Conservation (phyloP, 306 rosid species). For the Astragalus glycyphyllos region DNA sequence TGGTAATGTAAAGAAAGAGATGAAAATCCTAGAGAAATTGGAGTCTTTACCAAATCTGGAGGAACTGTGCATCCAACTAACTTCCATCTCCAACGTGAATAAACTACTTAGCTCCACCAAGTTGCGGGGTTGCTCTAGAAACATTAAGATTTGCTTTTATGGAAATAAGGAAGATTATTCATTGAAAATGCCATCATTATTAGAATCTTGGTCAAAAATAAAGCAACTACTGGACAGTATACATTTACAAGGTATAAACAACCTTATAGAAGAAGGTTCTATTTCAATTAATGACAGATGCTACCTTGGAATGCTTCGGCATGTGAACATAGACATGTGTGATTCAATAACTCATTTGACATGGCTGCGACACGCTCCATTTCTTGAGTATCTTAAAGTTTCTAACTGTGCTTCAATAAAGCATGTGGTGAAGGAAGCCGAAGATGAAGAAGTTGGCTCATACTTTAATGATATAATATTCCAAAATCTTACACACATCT, state of each 20-base stretch:
- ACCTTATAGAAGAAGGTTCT: not conserved
- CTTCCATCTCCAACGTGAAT: not conserved
- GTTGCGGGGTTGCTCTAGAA: conserved; percentile 1
- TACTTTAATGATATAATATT: conserved; percentile 3
- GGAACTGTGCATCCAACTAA: not conserved
- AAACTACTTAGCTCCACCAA: conserved; percentile 17
- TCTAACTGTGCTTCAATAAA: accelerated
- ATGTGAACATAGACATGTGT: accelerated
- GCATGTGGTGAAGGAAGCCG: conserved; percentile 11
- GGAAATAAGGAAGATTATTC: too few relatives aligned
- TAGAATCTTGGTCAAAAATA: not conserved
- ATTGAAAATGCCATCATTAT: not conserved
- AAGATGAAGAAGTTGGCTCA: too few relatives aligned
- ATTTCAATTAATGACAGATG: not conserved
- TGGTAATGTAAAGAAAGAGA: not conserved
- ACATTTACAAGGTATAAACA: too few relatives aligned
- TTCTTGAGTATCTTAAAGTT: not conserved
- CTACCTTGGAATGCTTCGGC: not conserved
- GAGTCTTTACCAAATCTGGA: conserved; percentile 13
- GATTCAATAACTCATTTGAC: conserved; percentile 32
- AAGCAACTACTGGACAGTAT: too few relatives aligned
- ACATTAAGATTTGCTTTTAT: too few relatives aligned
- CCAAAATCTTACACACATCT: not conserved
- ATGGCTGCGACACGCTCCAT: conserved; percentile 33
- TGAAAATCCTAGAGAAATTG: conserved; percentile 12